Evolutionary conservation across 2,329 filamentous ascomycete species (phyloP).

Genomic region (Fusarium algeriense): DNA sequence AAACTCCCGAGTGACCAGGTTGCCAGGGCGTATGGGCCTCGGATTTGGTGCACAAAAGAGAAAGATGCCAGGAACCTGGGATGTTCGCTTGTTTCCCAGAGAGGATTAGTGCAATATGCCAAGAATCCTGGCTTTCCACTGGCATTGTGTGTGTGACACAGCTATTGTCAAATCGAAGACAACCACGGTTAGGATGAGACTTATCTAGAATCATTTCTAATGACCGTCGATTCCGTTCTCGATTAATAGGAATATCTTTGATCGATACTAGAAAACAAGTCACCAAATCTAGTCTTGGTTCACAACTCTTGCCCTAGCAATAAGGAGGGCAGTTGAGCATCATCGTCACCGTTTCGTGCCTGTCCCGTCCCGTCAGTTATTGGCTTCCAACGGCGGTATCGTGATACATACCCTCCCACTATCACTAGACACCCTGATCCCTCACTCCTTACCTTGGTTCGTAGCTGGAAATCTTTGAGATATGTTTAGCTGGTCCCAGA

Average conservation of each 20-base stretch:
- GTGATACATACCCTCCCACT: background rate
- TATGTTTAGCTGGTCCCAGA: slow-evolving; percentile 1
- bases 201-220: background rate
- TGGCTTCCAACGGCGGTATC: slow-evolving; percentile 8
- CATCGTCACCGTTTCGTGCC: slow-evolving; percentile 3
- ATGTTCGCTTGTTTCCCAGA: slow-evolving; percentile 28
- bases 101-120: slow-evolving; percentile 32
- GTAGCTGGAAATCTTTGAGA: background rate
- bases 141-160: slow-evolving; percentile 9
- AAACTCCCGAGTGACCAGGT: slow-evolving; percentile 40
- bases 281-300: background rate
- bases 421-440: background rate
- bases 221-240: background rate
- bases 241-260: background rate
- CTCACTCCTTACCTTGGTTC: too few species aligned
- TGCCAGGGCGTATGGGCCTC: slow-evolving; percentile 16
- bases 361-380: slow-evolving; percentile 12
- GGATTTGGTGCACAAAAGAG: background rate
- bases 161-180: slow-evolving; percentile 23
- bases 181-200: slow-evolving; percentile 6
- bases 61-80: slow-evolving; percentile 33
- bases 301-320: background rate
- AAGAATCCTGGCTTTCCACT: slow-evolving; percentile 28
- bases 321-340: background rate
- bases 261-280: background rate